These are phyloP conservation scores for Phialophora expanda DNA, from an alignment of 2,329 filamentous ascomycete species.

Conservation along the genomic window DNA sequence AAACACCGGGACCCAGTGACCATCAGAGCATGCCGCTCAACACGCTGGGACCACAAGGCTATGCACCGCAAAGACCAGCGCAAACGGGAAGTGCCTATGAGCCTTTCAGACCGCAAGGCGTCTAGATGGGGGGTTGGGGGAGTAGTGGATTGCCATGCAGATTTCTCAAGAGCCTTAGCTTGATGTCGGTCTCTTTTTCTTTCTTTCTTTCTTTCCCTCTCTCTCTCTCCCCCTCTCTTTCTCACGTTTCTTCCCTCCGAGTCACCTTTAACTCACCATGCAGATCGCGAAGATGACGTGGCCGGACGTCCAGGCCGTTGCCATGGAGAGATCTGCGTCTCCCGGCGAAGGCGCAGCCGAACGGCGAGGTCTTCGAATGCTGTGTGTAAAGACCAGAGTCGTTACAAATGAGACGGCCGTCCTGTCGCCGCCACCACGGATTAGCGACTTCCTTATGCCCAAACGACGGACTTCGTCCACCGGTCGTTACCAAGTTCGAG, in stretches of 20 bases:
- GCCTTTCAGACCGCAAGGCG: constrained; percentile 33
- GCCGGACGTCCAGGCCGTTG: not conserved
- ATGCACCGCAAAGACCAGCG: constrained; percentile 9
- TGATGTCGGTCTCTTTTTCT: too few species aligned
- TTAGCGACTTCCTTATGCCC: too few species aligned
- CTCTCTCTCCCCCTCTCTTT: too few species aligned
- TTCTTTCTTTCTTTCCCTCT: too few species aligned
- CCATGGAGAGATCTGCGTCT: not conserved
- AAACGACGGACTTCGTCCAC: too few species aligned
- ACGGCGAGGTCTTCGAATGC: not conserved
- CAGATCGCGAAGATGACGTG: constrained; percentile 9
- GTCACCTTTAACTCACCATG: too few species aligned
- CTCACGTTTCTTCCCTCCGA: too few species aligned
- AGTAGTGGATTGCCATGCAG: too few species aligned
- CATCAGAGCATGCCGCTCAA: constrained; percentile 38
- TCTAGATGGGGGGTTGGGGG: constrained; percentile 15
- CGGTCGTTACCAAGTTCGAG: too few species aligned
- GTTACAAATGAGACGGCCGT: not conserved
- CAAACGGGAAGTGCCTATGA: constrained; percentile 34
- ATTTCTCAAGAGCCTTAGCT: too few species aligned
- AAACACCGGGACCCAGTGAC: constrained; percentile 36
- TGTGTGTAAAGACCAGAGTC: constrained; percentile 1
- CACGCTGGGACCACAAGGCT: constrained; percentile 20
- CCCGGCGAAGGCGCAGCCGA: not conserved
- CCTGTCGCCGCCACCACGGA: too few species aligned